phyloP scores from a whole-genome alignment of 139 green algal genomes.

The Ettlia oleoabundans region DNA sequence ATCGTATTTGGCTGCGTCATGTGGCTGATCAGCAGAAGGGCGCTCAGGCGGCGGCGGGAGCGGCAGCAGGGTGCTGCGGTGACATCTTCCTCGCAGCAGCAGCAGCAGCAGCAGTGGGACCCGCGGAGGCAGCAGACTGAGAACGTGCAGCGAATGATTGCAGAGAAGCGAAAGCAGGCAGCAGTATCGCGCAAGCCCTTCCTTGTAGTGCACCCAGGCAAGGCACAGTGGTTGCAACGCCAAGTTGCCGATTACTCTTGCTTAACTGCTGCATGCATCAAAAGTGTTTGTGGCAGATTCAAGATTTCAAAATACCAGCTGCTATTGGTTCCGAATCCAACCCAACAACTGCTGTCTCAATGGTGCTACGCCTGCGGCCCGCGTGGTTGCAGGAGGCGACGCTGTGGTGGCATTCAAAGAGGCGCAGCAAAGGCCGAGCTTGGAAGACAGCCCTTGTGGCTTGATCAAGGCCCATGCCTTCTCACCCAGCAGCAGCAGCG shows the following conservation, averaged over 20 bases:
- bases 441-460: neutral
- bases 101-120: neutral
- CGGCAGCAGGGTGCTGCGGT: neutral
- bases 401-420: conserved; percentile 27
- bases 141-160: conserved; percentile 23
- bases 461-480: conserved; percentile 25
- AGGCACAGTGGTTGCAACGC: too few species aligned
- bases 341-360: too few species aligned
- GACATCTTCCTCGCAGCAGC: neutral
- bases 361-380: too few species aligned
- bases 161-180: neutral
- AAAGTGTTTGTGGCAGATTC: too few species aligned
- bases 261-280: too few species aligned
- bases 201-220: conserved; percentile 16
- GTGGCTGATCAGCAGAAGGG: neutral
- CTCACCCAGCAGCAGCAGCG: too few species aligned
- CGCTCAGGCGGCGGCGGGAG: neutral
- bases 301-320: too few species aligned
- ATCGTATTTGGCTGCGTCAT: neutral
- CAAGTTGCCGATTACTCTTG: too few species aligned
- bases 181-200: conserved; percentile 7
- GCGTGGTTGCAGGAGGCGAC: neutral
- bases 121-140: neutral
- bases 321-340: too few species aligned
- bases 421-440: neutral